Conservation (phyloP, 257 asterid species). For the Fraxinus quadrangulata region DNA sequence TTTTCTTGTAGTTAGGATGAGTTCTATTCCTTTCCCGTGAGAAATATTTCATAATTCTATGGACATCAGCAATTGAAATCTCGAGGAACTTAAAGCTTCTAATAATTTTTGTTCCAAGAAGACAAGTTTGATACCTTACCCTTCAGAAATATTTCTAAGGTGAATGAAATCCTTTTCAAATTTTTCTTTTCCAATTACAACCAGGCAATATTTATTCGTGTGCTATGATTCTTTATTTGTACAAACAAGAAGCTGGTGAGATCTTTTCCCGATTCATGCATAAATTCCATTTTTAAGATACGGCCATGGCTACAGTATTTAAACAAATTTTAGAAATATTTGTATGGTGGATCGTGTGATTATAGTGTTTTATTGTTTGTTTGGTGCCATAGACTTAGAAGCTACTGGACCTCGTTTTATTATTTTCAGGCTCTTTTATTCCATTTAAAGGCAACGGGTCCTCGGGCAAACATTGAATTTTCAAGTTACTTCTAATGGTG, state of each 20-base stretch:
- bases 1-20: slow-evolving; percentile 3
- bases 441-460: background rate
- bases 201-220: too few species aligned
- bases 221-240: background rate
- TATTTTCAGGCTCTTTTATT: background rate
- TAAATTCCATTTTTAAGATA: background rate
- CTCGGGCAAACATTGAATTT: background rate
- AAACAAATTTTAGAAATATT: background rate
- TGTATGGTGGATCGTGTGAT: background rate
- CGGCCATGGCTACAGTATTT: background rate
- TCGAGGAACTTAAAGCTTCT: slow-evolving; percentile 10
- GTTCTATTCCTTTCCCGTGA: background rate
- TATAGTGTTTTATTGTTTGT: background rate
- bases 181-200: background rate
- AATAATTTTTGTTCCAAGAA: background rate
- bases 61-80: background rate
- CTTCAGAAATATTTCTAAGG: background rate
- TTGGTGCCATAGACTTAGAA: background rate
- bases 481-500: too few species aligned
- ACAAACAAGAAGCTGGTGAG: background rate
- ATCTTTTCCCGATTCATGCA: background rate
- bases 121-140: background rate
- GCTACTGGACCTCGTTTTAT: background rate
- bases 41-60: background rate
- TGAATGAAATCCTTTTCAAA: background rate